A percentile compares a stretch with the other conserved stretches of the same genome.
These are phyloP conservation scores for Mycena alexandri DNA, from an alignment of 768 basidiomycete genomes.

Conservation along the genomic window DNA sequence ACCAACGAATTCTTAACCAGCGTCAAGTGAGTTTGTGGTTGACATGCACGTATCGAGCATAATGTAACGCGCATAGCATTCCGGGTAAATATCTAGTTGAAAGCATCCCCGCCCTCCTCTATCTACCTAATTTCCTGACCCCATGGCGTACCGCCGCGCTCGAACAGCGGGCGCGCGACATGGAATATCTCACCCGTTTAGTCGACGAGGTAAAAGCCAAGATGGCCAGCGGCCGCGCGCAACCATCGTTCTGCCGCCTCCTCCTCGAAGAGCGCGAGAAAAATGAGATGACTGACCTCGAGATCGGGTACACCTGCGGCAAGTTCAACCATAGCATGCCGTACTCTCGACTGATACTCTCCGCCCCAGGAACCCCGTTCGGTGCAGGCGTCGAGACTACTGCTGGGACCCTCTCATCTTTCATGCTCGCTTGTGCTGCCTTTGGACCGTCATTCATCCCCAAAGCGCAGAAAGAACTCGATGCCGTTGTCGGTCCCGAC, in stretches of 20 bases:
- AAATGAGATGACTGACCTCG: slow-evolving; percentile 55
- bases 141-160: slow-evolving; percentile 28
- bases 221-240: slow-evolving; percentile 53
- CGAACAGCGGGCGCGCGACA: slow-evolving; percentile 51
- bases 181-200: slow-evolving; percentile 53
- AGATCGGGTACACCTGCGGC: slow-evolving; percentile 58
- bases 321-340: slow-evolving; percentile 27
- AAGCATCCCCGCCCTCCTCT: slow-evolving; percentile 61
- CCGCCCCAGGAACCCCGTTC: slow-evolving; percentile 49
- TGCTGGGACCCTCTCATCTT: slow-evolving; percentile 46
- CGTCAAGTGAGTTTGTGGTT: slow-evolving; percentile 46
- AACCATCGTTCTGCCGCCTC: slow-evolving; percentile 56
- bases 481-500: slow-evolving; percentile 50
- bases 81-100: slow-evolving; percentile 64
- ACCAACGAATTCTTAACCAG: slow-evolving; percentile 39
- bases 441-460: slow-evolving; percentile 46
- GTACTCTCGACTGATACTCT: not conserved
- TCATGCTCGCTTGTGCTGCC: slow-evolving; percentile 46
- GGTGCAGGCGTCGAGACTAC: slow-evolving; percentile 63
- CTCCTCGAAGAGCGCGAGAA: slow-evolving; percentile 51
- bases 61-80: slow-evolving; percentile 46
- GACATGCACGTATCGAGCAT: not conserved
- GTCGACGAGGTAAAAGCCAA: slow-evolving; percentile 58
- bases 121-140: slow-evolving; percentile 49
- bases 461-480: slow-evolving; percentile 56